Evolutionary conservation across 2,329 filamentous ascomycete species (phyloP), one percentile per base, ranked within the genome.

Genomic region (Penicillium sp.): DNA sequence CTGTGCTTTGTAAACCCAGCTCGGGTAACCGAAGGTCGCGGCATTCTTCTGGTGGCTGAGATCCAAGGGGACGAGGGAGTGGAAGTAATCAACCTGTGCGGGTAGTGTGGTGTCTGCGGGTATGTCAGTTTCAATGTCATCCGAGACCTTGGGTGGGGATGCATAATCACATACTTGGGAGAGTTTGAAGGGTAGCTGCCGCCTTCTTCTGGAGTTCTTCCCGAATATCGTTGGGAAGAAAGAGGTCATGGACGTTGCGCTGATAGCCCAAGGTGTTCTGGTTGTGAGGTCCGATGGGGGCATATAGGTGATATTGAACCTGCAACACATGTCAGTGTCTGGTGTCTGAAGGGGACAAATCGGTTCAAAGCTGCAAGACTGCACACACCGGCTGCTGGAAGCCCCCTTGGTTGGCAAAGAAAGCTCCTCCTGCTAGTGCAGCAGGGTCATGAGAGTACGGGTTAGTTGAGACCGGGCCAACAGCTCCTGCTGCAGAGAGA

Each of bases 1-100:
- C 25, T 89, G 88, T 8, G 93, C 94, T 79, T 98, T 98, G 80
- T 97, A 99, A 0, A 96, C 86, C 92, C 93, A 98, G 68, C 90
- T 96, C 5, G 89, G 87, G 70, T 92, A 96, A 31, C 92, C 92
- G 76, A 97, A 97, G 15, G 90, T 86, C 12, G 86, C 84, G 4
- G 88, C 85, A 66, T 89, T 92, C 74, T 92, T 93, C 65, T 92
- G 86, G 61, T 91, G 87, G 52, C 84, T 89, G 8, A 88, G 90
- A 75, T 98, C 93, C 45, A 99, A 81, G 4, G 94, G 91, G 8
- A 97, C 92, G 11, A 99, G 83, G 4, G 92, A 96, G 75, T 98
- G 93, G 73, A 95, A 98, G 69, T 92, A 89, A 70, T 96, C 92
- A 55, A 98, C 84, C 37, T 82, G 81, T 60, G 87, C 84, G 5